Evolutionary conservation across 768 basidiomycete species (phyloP), one percentile per base, ranked within the genome.

Genomic region (Chalciporus pseudorubinellus): DNA sequence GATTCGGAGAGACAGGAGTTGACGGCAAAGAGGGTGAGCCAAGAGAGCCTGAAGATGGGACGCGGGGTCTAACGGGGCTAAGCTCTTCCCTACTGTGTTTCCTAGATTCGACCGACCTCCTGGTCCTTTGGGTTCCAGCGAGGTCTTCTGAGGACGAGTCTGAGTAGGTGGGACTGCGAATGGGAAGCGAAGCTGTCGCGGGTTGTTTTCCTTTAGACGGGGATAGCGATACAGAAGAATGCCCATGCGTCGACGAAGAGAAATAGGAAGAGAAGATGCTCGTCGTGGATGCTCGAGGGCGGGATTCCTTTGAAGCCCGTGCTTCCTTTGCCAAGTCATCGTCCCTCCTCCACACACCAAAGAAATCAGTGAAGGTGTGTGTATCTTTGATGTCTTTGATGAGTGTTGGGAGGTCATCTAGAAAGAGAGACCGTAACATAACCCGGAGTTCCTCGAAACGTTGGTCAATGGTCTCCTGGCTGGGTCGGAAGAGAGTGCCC

Each of bases 341-440:
- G 65, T 92, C 90, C 34, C 83, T 71, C 53, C 84, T 74, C 90
- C 90, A 92, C 56, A 79, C 77, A 13, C 81, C 85, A 61, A 92
- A 92, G 68, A 92, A 92, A 63, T 91, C 85, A 3, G 81, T 81
- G 44, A 89, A 78, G 24, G 75, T 64, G 29, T 72, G 74, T 22
- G 77, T 78, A 16, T 72, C 71, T 34, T 87, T 76, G 48, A 92
- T 75, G 50, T 91, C 90, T 49, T 74, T 69, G 44, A 92, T 67
- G 40, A 92, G 74, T 1, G 76, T 74, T 14, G 90, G 89, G 43
- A 87, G 75, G 36, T 83, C 77, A 20, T 80, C 77, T 33, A 70
- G 65, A 50, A 84, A 85, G 14, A 91, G 70, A 7, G 77, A 76
- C 29, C 79, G 67, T 24, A 92, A 72, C 58, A 92, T 75, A 11